Evolutionary conservation across 2,329 filamentous ascomycete species (phyloP), one percentile per base, ranked within the genome.

Genomic region (Orbilia brochopaga): DNA sequence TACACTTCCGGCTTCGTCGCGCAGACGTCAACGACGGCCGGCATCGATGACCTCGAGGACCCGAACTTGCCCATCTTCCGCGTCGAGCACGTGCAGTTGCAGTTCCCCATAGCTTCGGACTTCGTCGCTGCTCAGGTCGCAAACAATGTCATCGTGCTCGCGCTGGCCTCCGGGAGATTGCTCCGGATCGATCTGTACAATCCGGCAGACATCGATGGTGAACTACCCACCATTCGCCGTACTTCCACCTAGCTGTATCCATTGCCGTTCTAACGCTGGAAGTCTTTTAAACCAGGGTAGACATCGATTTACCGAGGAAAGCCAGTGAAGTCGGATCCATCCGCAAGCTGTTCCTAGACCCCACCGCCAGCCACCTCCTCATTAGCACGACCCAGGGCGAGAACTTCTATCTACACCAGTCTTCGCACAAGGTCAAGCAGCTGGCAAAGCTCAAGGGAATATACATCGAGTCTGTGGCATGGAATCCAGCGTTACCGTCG

Each of bases 391-490:
- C 91, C 3, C 86, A 92, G 44, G 92, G 92, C 78, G 94, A 99
- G 80, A 97, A 96, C 81, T 99, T 92, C 82, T 99, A 99, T 80
- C 89, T 99, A 8, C 94, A 99, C 79, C 93, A 92, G 10, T 93
- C 97, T 79, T 94, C 92, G 35, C 89, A 91, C 75, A 89, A 92
- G 75, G 92, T 93, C 1, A 91, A 94, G 74, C 85, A 88, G 6
- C 83, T 99, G 37, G 87, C 89, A 13, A 86, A 91, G 64, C 81
- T 99, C 59, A 93, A 93, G 76, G 91, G 91, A 27, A 91, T 97
- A 13, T 84, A 87, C 7, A 91, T 99, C 69, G 92, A 97, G 79
- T 90, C 89, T 74, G 84, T 99, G 73, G 92, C 93, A 37, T 99
- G 94, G 94, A 97, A 95, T 77, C 92, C 94, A 0, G 92, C 91